A percentile compares a stretch with the other conserved stretches of the same genome.
Conservation (phyloP, 768 basidiomycete genomes). For the Rhizopogon rudus region DNA sequence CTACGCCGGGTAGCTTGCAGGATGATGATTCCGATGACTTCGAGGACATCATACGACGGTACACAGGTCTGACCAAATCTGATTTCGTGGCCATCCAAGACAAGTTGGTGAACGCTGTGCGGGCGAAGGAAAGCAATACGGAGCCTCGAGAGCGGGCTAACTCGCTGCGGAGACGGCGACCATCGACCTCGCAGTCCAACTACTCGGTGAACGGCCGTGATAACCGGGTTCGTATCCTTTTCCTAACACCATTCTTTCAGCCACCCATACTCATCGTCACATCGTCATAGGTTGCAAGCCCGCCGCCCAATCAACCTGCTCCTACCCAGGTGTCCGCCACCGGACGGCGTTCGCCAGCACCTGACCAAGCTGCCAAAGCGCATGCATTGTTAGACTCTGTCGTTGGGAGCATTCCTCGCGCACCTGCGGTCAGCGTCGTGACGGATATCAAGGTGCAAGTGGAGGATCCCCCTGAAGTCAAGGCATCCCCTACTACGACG, state of each 20-base stretch:
- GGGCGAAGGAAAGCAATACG: conserved; percentile 49
- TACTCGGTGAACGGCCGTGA: conserved; percentile 57
- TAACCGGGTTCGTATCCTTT: conserved; percentile 25
- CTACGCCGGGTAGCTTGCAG: conserved; percentile 44
- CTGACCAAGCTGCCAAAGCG: conserved; percentile 54
- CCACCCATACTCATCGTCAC: conserved; percentile 1
- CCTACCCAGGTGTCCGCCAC: conserved; percentile 27
- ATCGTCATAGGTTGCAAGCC: conserved; percentile 48
- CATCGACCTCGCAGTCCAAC: conserved; percentile 80
- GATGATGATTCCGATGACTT: conserved; percentile 49
- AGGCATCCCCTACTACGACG: conserved; percentile 41
- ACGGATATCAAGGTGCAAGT: conserved; percentile 21
- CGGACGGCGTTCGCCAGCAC: conserved; percentile 26
- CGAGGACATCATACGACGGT: conserved; percentile 61
- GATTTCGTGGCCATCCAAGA: conserved; percentile 76
- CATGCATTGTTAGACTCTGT: conserved; percentile 64
- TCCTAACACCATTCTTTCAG: neutral
- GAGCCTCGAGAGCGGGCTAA: conserved; percentile 59
- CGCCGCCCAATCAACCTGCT: conserved; percentile 40
- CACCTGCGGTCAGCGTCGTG: conserved; percentile 16
- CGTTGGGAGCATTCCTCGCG: conserved; percentile 47
- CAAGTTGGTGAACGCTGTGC: conserved; percentile 61
- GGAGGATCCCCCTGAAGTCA: conserved; percentile 27
- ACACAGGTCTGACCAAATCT: conserved; percentile 61
- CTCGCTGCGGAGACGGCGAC: conserved; percentile 70